Evolutionary conservation across 106 monocot species (phyloP), one percentile per base, ranked within the genome.

Genomic region (Dendrobium officinale): DNA sequence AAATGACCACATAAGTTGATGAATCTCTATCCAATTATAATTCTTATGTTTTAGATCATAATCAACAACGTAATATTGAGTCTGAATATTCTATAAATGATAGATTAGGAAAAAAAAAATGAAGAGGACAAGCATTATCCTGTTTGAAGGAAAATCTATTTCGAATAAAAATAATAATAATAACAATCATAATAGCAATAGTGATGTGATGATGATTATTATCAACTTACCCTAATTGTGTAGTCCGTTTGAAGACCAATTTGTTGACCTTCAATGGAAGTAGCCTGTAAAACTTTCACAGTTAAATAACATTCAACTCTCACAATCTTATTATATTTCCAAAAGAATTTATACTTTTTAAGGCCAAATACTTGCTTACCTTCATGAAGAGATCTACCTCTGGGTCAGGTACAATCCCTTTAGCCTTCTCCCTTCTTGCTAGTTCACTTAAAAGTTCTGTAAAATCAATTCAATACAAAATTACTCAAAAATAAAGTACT

Each of bases 381-480:
- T 95, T 95, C 94, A 95, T 95, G 80, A 90, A 95, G 33, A 92
- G 87, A 76, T 95, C 90, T 17, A 95, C 85, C 58, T 92, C 94
- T 26, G 89, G 70, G 20, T 95, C 92, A 0, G 94, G 91, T 16
- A 85, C 29, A 55, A 95, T 92, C 10, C 87, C 88, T 55, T 42
- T 70, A 6, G 87, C 87, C 70, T 86, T 92, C 82, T 95, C 91
- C 76, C 87, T 88, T 79, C 77, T 85, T 13, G 85, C 85, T 70
- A 95, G 61, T 79, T 95, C 91, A 51, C 22, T 85, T 74, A 94
- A 44, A 45, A 94, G 77, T 0, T 88, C 94, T 94, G 85, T 54
- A 82, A 49, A 49, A 26, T 75, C 75, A 75, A 76, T 18, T 48
- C 27, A 42, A 2, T 1, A 27, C 19, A 67, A 10, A 27, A 27